A percentile compares a stretch with the other conserved stretches of the same genome.
These are phyloP conservation scores for Salvia sclarea DNA, from an alignment of 305 asterid genomes.

Conservation along the genomic window DNA sequence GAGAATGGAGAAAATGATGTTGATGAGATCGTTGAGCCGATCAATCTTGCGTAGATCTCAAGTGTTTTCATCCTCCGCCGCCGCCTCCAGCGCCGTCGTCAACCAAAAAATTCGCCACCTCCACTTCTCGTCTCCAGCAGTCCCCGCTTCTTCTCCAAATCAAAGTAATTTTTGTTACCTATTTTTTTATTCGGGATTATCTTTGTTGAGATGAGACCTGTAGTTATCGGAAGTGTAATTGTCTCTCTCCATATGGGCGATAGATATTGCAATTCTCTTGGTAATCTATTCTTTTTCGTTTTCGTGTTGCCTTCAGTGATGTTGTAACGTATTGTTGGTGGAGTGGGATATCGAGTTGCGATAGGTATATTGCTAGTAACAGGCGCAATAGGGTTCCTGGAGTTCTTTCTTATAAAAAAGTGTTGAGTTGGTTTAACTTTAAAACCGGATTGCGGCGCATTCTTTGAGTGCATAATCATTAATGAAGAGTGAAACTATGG, in stretches of 20 bases:
- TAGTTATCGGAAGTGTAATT: background rate
- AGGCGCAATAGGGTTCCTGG: conserved; percentile 12
- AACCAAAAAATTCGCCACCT: conserved; percentile 59
- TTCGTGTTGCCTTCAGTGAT: background rate
- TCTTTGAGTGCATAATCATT: background rate
- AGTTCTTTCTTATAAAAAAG: background rate
- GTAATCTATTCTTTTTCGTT: background rate
- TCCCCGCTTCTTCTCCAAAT: conserved; percentile 44
- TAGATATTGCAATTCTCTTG: conserved; percentile 8
- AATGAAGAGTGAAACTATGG: conserved; percentile 12
- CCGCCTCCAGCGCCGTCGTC: conserved; percentile 43
- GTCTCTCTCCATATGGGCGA: conserved; percentile 5
- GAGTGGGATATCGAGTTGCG: conserved; percentile 13
- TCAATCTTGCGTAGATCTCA: conserved; percentile 66
- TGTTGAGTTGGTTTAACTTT: conserved; percentile 6
- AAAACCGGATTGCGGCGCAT: background rate
- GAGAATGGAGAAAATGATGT: conserved; percentile 55
- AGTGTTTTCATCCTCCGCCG: conserved; percentile 39
- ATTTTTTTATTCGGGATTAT: background rate
- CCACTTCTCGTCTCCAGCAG: conserved; percentile 53
- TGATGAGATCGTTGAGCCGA: conserved; percentile 71
- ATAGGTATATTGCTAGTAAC: background rate
- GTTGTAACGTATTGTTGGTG: background rate
- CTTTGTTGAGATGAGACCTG: background rate
- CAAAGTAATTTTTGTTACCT: conserved; percentile 29